Percentiles rank a stretch among this genome's conserved stretches.
Evolutionary conservation across 306 rosid species (phyloP).

Genomic region (Datisca glomerata): DNA sequence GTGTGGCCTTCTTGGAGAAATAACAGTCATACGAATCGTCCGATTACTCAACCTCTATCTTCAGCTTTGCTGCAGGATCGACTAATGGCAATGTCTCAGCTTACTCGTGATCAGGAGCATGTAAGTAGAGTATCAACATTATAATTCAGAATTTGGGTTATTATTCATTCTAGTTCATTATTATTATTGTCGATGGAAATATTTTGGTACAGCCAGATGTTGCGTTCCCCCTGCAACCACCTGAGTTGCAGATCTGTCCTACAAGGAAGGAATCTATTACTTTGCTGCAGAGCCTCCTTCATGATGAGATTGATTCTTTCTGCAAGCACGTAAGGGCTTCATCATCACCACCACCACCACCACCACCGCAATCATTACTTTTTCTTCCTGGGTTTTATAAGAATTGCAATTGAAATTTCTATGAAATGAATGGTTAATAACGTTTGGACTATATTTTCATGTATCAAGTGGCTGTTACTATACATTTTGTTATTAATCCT

Average conservation of each 20-base stretch:
- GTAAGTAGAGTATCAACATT: constrained; percentile 30
- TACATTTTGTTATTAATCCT: constrained; percentile 7
- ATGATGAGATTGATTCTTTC: constrained; percentile 75
- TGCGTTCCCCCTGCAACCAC: constrained; percentile 64
- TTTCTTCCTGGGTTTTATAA: neutral
- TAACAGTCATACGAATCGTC: constrained; percentile 50
- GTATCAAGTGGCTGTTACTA: no score
- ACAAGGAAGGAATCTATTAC: constrained; percentile 37
- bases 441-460: constrained; percentile 11
- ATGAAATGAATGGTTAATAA: constrained; percentile 11
- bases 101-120: constrained; percentile 87
- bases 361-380: neutral
- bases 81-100: constrained; percentile 78
- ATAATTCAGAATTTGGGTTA: neutral
- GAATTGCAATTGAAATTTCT: constrained; percentile 8
- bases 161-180: neutral
- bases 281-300: constrained; percentile 61
- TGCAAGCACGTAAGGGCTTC: constrained; percentile 52
- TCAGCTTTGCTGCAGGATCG: constrained; percentile 78
- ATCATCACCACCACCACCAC: neutral
- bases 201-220: constrained; percentile 75
- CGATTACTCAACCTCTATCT: constrained; percentile 83
- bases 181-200: no score
- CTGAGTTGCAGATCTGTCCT: constrained; percentile 55
- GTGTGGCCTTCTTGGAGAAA: constrained; percentile 93